phyloP scores from a whole-genome alignment of 495 filamentous ascomycete species.

The Haplographium delicatum region DNA sequence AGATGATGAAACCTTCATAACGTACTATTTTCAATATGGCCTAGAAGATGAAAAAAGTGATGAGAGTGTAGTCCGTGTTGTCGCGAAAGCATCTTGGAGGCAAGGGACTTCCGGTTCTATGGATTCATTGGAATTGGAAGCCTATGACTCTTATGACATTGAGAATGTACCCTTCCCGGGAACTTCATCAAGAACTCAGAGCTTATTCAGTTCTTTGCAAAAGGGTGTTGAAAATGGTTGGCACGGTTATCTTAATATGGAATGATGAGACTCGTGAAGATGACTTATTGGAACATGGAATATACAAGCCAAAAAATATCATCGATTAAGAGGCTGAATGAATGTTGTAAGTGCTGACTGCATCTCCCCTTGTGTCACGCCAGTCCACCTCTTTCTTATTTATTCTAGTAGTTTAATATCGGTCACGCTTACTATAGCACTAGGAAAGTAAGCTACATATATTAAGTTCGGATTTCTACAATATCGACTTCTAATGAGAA shows the following conservation, averaged over 20 bases:
- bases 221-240: slow-evolving; percentile 14
- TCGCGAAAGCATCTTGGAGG: slow-evolving; percentile 14
- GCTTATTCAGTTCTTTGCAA: slow-evolving; percentile 6
- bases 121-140: slow-evolving; percentile 8
- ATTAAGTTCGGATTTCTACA: too few species aligned
- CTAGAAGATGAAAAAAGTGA: neutral
- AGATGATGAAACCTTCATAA: neutral
- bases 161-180: neutral
- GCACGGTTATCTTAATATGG: slow-evolving; percentile 19
- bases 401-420: too few species aligned
- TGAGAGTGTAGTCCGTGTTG: slow-evolving; percentile 1
- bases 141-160: neutral
- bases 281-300: too few species aligned
- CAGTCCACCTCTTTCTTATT: too few species aligned
- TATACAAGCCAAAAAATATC: too few species aligned
- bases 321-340: too few species aligned
- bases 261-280: too few species aligned
- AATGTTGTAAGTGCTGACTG: too few species aligned
- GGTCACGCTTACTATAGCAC: too few species aligned
- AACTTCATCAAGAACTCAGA: neutral
- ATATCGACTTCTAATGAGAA: too few species aligned
- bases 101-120: slow-evolving; percentile 5
- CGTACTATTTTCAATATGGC: slow-evolving; percentile 8
- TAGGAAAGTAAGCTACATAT: too few species aligned
- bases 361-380: too few species aligned